Base-by-base conservation (phyloP, 2,329 filamentous ascomycete species). In the Trichoderma harzianum region DNA sequence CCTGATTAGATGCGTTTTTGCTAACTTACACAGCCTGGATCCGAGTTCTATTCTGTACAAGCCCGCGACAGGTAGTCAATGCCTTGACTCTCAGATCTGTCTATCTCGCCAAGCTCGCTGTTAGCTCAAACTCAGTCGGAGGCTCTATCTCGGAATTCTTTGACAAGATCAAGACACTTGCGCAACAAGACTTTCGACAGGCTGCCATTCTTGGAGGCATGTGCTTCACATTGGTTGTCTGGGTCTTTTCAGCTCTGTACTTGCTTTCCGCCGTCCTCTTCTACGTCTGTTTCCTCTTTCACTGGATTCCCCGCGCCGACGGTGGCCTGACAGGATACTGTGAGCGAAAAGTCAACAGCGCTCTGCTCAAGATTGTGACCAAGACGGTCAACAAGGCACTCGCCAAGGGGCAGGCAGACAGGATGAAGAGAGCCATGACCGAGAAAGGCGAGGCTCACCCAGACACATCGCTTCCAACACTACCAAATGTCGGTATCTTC, bases 51-150 rank as follows among this genome's bases (percentile, higher is more conserved):
- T 86, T 98, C 73, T 97, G 95, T 76, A 95, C 97, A 79, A 96
- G 94, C 0, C 96, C 96, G 26, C 93, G 96, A 74, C 94, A 97
- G 79, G 93, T 92, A 63, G 89, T 98, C 81, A 99, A 99, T 78
- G 94, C 90, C 24, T 85, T 98, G 74, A 98, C 95, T 0, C 86
- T 98, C 11, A 95, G 93, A 78, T 93, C 94, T 0, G 92, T 98
- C 47, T 93, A 96, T 83, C 86, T 90, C 69, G 87, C 91, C 32
- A 90, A 94, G 75, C 86, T 98, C n/a, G 89, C 91, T 0, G 81
- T 82, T 16, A 82, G 83, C 11, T 80, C 82, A 30, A 78, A 79
- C 34, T 84, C 81, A 58, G 87, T 93, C 55, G 90, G 89, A 70
- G 89, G 89, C 18, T 87, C 88, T 0, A 83, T 97, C 34, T 83